Evolutionary conservation across 2,329 filamentous ascomycete species (phyloP).

Genomic region (Phymatotrichopsis omnivora): DNA sequence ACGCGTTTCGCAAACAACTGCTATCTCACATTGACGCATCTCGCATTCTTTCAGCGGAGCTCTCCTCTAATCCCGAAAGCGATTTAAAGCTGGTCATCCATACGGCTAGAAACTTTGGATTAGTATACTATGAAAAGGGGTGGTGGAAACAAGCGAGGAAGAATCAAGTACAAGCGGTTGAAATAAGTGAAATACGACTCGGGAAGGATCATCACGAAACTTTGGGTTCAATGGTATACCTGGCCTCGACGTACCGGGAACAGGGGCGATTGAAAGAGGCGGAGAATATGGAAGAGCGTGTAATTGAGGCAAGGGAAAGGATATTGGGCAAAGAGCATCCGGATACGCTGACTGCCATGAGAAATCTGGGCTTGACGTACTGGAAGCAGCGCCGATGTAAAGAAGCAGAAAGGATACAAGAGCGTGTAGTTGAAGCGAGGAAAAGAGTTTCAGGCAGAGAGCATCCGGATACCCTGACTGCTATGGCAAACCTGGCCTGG

Average conservation of each 20-base stretch:
- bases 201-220: constrained; percentile 23
- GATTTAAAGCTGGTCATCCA: too few species aligned
- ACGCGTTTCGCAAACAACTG: too few species aligned
- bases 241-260: constrained; percentile 6
- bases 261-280: constrained; percentile 4
- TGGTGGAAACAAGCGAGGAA: too few species aligned
- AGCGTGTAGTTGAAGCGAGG: constrained; percentile 1
- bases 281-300: not conserved
- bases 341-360: constrained; percentile 4
- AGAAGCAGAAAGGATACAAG: constrained; percentile 24
- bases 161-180: not conserved
- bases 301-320: not conserved
- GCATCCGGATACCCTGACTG: not conserved
- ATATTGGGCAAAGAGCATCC: constrained; percentile 10
- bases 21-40: too few species aligned
- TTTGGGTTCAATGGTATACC: constrained; percentile 9
- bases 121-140: too few species aligned
- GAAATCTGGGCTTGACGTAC: not conserved
- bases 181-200: constrained; percentile 6
- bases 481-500: not conserved
- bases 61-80: too few species aligned
- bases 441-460: not conserved
- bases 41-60: too few species aligned
- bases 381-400: constrained; percentile 5
- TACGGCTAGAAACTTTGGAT: too few species aligned